These are phyloP conservation scores for Purpureocillium lavendulum DNA, from an alignment of 2,329 filamentous ascomycete genomes.

Conservation along the genomic window DNA sequence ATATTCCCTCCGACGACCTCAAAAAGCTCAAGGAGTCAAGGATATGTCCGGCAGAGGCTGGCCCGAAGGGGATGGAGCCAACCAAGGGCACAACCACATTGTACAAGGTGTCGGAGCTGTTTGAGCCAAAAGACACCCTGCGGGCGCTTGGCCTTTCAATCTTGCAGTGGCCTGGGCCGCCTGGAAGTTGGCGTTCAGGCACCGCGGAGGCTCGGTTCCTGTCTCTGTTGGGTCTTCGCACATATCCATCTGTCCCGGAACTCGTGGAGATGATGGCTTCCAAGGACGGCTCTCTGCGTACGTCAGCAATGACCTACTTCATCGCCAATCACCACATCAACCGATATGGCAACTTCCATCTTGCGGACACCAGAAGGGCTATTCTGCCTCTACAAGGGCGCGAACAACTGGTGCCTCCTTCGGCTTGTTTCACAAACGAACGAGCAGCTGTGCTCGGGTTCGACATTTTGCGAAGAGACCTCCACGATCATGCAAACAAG, in stretches of 20 bases:
- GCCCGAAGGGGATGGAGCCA: slow-evolving; percentile 44
- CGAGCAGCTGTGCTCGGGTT: slow-evolving; percentile 73
- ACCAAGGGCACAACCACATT: slow-evolving; percentile 42
- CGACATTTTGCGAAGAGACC: slow-evolving; percentile 62
- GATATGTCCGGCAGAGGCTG: slow-evolving; percentile 73
- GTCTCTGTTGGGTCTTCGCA: slow-evolving; percentile 60
- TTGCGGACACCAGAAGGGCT: slow-evolving; percentile 42
- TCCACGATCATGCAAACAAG: slow-evolving; percentile 73
- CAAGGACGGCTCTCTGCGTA: slow-evolving; percentile 48
- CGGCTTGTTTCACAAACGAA: slow-evolving; percentile 75
- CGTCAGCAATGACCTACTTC: slow-evolving; percentile 72
- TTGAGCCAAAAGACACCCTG: slow-evolving; percentile 66
- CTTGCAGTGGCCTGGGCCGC: slow-evolving; percentile 68
- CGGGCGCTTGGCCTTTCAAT: slow-evolving; percentile 65
- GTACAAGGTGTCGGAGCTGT: slow-evolving; percentile 72
- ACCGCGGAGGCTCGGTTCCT: slow-evolving; percentile 72
- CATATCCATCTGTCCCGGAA: slow-evolving; percentile 62
- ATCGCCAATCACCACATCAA: slow-evolving; percentile 72
- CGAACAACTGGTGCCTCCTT: slow-evolving; percentile 61
- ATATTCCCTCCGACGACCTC: slow-evolving; percentile 79
- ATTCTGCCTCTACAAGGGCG: slow-evolving; percentile 69
- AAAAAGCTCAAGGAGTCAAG: slow-evolving; percentile 67
- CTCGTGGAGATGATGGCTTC: slow-evolving; percentile 72
- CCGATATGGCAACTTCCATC: slow-evolving; percentile 59
- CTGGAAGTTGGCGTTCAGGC: slow-evolving; percentile 52